Conservation (phyloP, 371 early-diverging fungal genomes). For the Mortierella sp. region DNA sequence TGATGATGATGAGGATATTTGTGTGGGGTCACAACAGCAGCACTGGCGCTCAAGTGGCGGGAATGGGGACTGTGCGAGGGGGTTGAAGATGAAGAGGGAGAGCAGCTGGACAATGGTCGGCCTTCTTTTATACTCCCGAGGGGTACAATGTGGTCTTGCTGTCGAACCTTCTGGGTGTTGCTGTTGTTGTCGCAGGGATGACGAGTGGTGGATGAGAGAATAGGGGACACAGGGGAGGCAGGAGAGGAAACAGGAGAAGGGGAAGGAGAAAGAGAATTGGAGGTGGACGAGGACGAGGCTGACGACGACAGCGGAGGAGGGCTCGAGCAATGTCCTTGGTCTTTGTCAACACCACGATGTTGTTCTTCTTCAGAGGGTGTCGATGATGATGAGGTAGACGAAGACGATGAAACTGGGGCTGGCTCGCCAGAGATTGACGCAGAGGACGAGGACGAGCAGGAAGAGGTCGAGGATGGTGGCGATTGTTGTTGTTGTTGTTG, state of each 20-base stretch:
- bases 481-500: neutral
- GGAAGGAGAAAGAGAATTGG: neutral
- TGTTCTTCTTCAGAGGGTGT: constrained; percentile 36
- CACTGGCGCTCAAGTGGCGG: constrained; percentile 19
- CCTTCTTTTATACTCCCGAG: neutral
- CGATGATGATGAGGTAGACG: constrained; percentile 4
- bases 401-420: neutral
- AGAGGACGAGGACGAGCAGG: neutral
- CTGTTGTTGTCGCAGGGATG: neutral
- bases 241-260: constrained; percentile 5
- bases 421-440: neutral
- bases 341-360: neutral
- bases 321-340: neutral
- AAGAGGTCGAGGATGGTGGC: neutral
- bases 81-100: neutral
- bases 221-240: constrained; percentile 13
- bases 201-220: neutral
- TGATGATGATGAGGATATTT: constrained; percentile 1
- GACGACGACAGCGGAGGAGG: neutral
- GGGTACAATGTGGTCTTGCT: neutral
- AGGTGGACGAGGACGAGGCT: constrained; percentile 3
- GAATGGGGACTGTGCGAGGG: constrained; percentile 21
- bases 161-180: neutral
- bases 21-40: neutral
- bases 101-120: neutral